Evolutionary conservation across 2,329 filamentous ascomycete genomes (phyloP), one percentile per base, ranked within the genome.

Genomic region (Aspergillus proliferans): DNA sequence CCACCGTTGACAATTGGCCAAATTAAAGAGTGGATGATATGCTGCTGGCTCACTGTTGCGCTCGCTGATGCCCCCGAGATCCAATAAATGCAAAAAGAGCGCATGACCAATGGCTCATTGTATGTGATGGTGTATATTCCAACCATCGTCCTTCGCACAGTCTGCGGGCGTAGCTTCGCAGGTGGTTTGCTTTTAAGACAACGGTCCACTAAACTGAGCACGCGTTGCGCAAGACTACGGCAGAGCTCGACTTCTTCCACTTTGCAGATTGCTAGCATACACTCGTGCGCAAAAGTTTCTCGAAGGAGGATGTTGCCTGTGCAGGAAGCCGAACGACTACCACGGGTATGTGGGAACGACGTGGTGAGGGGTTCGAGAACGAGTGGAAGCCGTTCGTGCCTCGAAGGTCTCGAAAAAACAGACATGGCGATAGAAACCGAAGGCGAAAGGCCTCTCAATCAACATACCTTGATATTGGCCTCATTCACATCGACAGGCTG

Each of bases 401-500:
- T 64, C 68, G 55, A 62, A 58, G 60, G 62, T 66, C 62, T 68
- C 61, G 66, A 71, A 65, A 53, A 40, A 71, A 64, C 57, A 64
- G 70, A 76, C 68, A 75, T 76, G 82, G 81, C 83, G 83, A 86
- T 80, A 75, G 80, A 83, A 85, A 79, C 82, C 83, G 82, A 79
- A 80, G 77, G 83, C 73, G 70, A 75, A 28, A 67, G 75, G 82
- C 84, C 85, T 85, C 79, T 86, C 82, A 79, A 84, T 90, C 87
- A 90, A 98, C 93, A 94, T 98, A 98, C 93, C 93, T 98, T 97
- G 79, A 98, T 94, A 85, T 94, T 88, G 77, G 77, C 78, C 82
- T 97, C 92, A 76, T 84, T 88, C 74, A 98, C 90, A 84, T 98
- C 93, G 78, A 86, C 85, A 71, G 93, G 93, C 89, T 97, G 60